Base-by-base conservation (phyloP, 306 rosid genomes). In the Chamaecrista fasciculata region DNA sequence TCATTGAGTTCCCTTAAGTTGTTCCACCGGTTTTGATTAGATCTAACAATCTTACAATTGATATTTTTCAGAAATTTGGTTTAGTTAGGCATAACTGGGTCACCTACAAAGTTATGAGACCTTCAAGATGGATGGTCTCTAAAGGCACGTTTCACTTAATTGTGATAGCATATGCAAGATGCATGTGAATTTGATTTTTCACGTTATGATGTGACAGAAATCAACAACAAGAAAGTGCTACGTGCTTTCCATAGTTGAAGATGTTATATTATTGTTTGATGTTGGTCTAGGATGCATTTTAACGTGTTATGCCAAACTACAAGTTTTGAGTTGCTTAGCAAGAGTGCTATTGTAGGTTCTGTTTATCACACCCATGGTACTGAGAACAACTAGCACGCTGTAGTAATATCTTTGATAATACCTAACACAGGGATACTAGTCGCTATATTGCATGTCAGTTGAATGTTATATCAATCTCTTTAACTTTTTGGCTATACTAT, bases 361-460 rank as follows among this genome's bases (percentile, higher is more conserved):
- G 15, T 18, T 23, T 23, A 8, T 60, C 20, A 18, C 7, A 31
- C 10, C 19, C 11, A 6, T 48, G 52, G 62, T 69, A 31, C 37
- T 33, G 15, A 56, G 57, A n/a, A n/a, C 46, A 36, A 69, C 69
- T 62, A 25, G 59, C 37, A 18, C 46, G 28, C 65, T 16, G 24
- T 9, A 34, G 36, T 39, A n/a, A 28, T 49, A 58, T 19, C 4
- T 61, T n/a, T 24, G 60, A 19, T 20, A 62, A 24, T 61, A 11
- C 25, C 25, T 3, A 66, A 42, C 18, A 52, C 34, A 11, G 55
- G 62, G 44, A 29, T 72, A 44, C 12, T 25, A 6, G 25, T 52
- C 0, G 8, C 16, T 43, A 50, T 62, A 19, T 67, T 43, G 11
- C 52, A 48, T 72, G 11, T 67, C 39, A 50, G 56, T 72, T 60